phyloP scores from a whole-genome alignment of 306 rosid species.

The Trifolium subterraneum region DNA sequence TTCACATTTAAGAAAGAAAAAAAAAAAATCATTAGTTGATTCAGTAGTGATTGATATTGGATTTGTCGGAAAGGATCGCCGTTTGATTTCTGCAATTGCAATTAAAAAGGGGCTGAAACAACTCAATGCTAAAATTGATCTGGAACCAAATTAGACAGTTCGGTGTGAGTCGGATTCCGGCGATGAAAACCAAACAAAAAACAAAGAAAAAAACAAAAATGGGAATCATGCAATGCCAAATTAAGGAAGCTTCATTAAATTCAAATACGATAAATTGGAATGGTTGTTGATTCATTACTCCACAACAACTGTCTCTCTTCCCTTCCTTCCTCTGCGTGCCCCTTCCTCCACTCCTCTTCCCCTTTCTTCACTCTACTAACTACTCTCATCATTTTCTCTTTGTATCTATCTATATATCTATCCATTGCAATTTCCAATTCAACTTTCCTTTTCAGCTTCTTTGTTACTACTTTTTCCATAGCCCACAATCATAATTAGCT shows the following conservation, averaged over 20 bases:
- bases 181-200: no score
- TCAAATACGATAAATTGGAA: background rate
- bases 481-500: background rate
- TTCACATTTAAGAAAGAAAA: background rate
- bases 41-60: no score
- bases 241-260: constrained; percentile 26
- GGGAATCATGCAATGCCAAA: constrained; percentile 25
- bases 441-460: background rate
- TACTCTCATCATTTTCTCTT: background rate
- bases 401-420: background rate
- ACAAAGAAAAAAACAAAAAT: no score
- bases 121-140: no score
- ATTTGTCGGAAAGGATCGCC: no score
- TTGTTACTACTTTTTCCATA: background rate
- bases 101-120: no score
- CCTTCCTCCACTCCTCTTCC: constrained; percentile 32
- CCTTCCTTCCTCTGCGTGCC: background rate
- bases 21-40: no score
- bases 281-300: background rate
- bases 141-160: no score
- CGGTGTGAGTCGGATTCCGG: no score
- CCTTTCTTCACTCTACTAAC: background rate
- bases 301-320: background rate
- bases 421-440: background rate
- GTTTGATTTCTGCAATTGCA: no score